These are phyloP conservation scores for Mycena olivaceomarginata DNA, from an alignment of 768 basidiomycete species.

Conservation along the genomic window DNA sequence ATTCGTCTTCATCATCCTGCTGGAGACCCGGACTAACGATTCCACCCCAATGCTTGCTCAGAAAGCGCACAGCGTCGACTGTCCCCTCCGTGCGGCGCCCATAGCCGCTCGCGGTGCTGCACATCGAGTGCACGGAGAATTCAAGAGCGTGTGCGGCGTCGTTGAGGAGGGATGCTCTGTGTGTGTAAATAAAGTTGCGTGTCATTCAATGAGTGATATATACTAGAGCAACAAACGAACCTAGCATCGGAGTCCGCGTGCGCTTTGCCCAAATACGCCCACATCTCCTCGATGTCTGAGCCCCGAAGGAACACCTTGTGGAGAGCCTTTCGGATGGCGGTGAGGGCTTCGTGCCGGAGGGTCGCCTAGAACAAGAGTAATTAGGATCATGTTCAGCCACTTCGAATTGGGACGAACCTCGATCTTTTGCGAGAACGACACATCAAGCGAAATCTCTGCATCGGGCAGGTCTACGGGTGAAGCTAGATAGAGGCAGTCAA, in stretches of 20 bases:
- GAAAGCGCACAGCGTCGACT: constrained; percentile 31
- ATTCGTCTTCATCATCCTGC: constrained; percentile 37
- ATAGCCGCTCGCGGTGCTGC: constrained; percentile 39
- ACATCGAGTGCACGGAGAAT: constrained; percentile 41
- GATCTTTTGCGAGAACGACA: constrained; percentile 42
- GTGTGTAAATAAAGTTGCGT: not conserved
- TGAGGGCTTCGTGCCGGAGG: constrained; percentile 17
- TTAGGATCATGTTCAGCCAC: not conserved
- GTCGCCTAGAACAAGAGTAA: constrained; percentile 12
- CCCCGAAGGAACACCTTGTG: constrained; percentile 41
- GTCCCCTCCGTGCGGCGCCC: constrained; percentile 30
- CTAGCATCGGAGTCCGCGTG: constrained; percentile 7
- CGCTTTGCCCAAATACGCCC: constrained; percentile 21
- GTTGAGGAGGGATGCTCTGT: constrained; percentile 34
- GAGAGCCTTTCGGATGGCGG: constrained; percentile 36
- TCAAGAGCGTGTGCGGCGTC: constrained; percentile 32
- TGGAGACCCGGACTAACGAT: constrained; percentile 1
- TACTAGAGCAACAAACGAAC: not conserved
- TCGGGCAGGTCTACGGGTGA: constrained; percentile 42
- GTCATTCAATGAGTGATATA: no score
- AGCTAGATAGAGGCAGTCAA: constrained; percentile 19
- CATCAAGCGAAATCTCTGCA: constrained; percentile 34
- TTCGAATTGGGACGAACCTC: constrained; percentile 11
- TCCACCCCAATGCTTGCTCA: constrained; percentile 15
- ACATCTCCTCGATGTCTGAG: constrained; percentile 28